Base-by-base conservation (phyloP, 805 yeast species). In the Myxozyma vanderwaltii region DNA sequence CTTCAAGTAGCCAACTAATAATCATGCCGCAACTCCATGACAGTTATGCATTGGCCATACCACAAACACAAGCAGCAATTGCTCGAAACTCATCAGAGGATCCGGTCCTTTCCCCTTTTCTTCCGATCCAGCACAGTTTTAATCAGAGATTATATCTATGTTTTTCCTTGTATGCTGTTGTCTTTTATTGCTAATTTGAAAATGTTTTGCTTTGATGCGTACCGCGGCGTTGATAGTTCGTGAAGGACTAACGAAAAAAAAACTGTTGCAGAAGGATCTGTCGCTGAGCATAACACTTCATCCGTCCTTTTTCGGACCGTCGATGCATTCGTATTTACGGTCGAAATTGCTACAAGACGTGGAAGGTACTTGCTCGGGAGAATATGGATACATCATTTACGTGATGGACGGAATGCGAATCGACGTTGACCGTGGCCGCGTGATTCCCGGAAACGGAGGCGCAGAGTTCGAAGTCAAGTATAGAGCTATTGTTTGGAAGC, bases 361-460 rank as follows among this genome's bases (percentile, higher is more conserved):
- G 44, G 99, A 94, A 76, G 99, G 99, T 26, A 91, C 98, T 0
- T 94, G 98, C 76, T 91, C 98, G 0, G 99, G 99, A 69, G 96
- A 94, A 74, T 94, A 94, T 77, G 99, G 99, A 13, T 94, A 94
- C 74, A 94, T 94, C 66, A 86, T 94, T 58, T 92, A 97, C 75
- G 99, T 94, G 45, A 79, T 94, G 71, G 98, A 94, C 71, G 89
- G 95, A 66, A 90, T 89, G 87, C 83, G 86, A 66, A 90, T 94
- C 58, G 97, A 94, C 71, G 95, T 94, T 36, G 99, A 97, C 49
- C 86, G 90, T 68, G 99, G 99, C 19, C 80, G 88, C 67, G 89
- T 94, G 64, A 81, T 94, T 45, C 96, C 98, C 2, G 86, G 91
- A 24, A 85, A 86, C 58, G 99, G 99, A 1, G 86, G 91, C 69